phyloP scores from a whole-genome alignment of 495 filamentous ascomycete genomes.

The Sphaerosporella brunnea region DNA sequence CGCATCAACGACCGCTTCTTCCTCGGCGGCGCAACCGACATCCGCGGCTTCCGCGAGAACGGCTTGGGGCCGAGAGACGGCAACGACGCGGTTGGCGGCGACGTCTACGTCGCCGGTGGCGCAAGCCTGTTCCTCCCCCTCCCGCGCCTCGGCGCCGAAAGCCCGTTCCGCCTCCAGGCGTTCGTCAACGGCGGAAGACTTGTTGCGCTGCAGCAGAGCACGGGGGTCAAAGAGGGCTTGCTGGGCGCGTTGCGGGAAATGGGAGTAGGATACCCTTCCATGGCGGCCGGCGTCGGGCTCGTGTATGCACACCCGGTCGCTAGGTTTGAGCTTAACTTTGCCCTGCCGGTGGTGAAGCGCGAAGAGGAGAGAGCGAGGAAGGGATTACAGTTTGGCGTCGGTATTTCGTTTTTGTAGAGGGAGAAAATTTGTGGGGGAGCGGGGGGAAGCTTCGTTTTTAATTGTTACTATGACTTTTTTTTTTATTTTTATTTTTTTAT shows the following conservation, averaged over 20 bases:
- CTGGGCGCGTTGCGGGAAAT: slow-evolving; percentile 43
- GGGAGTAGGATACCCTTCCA: slow-evolving; percentile 57
- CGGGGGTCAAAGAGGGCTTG: slow-evolving; percentile 35
- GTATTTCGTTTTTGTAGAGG: slow-evolving; percentile 70
- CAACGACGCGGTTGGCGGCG: slow-evolving; percentile 68
- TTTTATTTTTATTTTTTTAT: no score
- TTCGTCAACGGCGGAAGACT: slow-evolving; percentile 84
- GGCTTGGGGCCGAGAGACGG: slow-evolving; percentile 81
- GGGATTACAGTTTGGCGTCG: slow-evolving; percentile 80
- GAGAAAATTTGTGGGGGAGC: no score
- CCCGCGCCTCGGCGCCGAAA: slow-evolving; percentile 56
- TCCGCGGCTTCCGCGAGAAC: slow-evolving; percentile 77
- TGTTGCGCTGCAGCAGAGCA: slow-evolving; percentile 43
- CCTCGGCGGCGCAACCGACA: slow-evolving; percentile 84
- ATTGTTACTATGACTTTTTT: no score
- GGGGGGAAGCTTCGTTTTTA: no score
- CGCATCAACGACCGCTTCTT: slow-evolving; percentile 87
- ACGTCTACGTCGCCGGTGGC: slow-evolving; percentile 74
- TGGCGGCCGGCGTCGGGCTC: slow-evolving; percentile 71
- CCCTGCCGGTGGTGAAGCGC: slow-evolving; percentile 62
- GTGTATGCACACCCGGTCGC: slow-evolving; percentile 88
- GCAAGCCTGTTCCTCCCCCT: slow-evolving; percentile 70
- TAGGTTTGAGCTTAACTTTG: slow-evolving; percentile 89
- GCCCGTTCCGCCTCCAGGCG: slow-evolving; percentile 69
- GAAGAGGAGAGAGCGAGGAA: slow-evolving; percentile 74